Conservation (phyloP, 1,284 basidiomycete genomes). For the Ganoderma lingzhi region DNA sequence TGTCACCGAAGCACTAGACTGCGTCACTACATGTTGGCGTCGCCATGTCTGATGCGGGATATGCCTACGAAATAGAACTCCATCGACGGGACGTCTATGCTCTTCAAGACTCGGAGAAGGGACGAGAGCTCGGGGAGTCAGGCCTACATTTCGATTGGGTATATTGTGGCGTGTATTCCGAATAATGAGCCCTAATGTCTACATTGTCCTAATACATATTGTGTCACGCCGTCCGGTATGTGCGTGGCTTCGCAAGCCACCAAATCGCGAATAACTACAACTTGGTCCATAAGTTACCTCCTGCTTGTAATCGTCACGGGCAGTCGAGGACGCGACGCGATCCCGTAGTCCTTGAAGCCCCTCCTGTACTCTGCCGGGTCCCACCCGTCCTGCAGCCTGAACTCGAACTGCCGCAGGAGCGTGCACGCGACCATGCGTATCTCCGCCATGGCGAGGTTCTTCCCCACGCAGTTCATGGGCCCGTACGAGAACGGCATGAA, state of each 20-base stretch:
- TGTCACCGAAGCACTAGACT: slow-evolving; percentile 34
- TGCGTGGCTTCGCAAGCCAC: background rate
- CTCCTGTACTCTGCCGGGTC: background rate
- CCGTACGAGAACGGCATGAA: slow-evolving; percentile 41
- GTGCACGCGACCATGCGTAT: slow-evolving; percentile 25
- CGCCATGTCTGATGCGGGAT: slow-evolving; percentile 13
- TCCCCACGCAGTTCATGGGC: slow-evolving; percentile 41
- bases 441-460: slow-evolving; percentile 37
- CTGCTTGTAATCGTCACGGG: background rate
- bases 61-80: background rate
- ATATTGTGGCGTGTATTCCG: background rate
- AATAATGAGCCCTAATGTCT: background rate
- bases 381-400: slow-evolving; percentile 9
- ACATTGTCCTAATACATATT: background rate
- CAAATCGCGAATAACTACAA: background rate
- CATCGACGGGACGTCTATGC: background rate
- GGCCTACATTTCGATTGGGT: background rate
- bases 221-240: no score
- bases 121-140: background rate
- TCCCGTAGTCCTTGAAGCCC: slow-evolving; percentile 7
- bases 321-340: background rate
- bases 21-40: background rate
- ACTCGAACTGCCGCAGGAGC: slow-evolving; percentile 12
- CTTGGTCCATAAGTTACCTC: background rate
- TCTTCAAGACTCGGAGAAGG: background rate